A percentile compares a stretch with the other conserved stretches of the same genome.
Evolutionary conservation across 768 basidiomycete species (phyloP).

Genomic region (Mycena polygramma): DNA sequence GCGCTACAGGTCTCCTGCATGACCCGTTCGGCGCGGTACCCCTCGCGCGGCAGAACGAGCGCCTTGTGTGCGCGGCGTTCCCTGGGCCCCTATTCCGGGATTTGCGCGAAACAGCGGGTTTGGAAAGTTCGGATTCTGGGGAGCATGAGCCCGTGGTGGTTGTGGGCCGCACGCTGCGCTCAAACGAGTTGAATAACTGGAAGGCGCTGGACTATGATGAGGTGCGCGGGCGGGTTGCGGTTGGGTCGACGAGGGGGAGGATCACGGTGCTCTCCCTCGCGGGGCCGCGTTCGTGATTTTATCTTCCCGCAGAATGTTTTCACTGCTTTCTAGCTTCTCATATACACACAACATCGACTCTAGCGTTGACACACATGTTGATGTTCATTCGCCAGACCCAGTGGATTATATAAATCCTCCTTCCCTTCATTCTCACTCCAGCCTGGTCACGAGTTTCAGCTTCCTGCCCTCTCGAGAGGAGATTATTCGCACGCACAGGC

Average conservation of each 20-base stretch:
- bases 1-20: slow-evolving; percentile 53
- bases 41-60: slow-evolving; percentile 46
- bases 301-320: no score
- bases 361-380: no score
- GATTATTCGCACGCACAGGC: background rate
- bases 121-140: background rate
- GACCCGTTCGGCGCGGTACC: slow-evolving; percentile 23
- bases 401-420: no score
- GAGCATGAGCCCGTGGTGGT: background rate
- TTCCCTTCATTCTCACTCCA: no score
- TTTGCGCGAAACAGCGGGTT: no score
- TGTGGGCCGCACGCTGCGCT: background rate
- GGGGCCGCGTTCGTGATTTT: no score
- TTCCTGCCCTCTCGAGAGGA: no score
- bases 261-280: slow-evolving; percentile 13
- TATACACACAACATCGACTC: no score
- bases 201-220: slow-evolving; percentile 34
- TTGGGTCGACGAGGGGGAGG: slow-evolving; percentile 21
- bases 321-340: no score
- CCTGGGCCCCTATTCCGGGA: slow-evolving; percentile 56
- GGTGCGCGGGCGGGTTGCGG: slow-evolving; percentile 15
- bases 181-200: slow-evolving; percentile 30
- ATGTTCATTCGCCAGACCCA: no score
- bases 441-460: background rate
- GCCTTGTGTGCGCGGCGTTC: slow-evolving; percentile 63